A percentile compares a stretch with the other conserved stretches of the same genome.
These are phyloP conservation scores for Eimeria sp. DNA, from an alignment of 169 alveolate species.

Conservation along the genomic window DNA sequence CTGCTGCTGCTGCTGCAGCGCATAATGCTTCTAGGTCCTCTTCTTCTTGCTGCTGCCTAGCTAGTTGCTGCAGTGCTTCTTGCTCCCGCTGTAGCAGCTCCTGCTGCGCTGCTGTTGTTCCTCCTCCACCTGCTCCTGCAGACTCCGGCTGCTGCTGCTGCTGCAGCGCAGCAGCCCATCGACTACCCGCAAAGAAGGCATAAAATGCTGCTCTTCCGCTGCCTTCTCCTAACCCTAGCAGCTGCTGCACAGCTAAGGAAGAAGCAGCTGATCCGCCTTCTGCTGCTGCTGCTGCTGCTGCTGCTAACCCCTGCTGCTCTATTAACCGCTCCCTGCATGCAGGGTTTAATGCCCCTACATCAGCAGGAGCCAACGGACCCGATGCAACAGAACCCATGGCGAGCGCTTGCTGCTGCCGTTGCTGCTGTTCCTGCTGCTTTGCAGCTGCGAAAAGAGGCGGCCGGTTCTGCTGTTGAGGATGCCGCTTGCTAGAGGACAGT, in stretches of 20 bases:
- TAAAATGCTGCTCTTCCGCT: conserved; percentile 13
- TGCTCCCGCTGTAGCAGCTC: conserved; percentile 39
- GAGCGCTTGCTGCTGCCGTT: background rate
- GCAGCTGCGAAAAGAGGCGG: background rate
- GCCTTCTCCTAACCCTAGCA: conserved; percentile 12
- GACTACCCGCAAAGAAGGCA: conserved; percentile 8
- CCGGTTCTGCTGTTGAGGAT: background rate
- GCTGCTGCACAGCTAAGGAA: conserved; percentile 12
- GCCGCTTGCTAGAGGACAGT: background rate
- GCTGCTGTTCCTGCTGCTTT: conserved; percentile 13
- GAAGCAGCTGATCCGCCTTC: conserved; percentile 16
- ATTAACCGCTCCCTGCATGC: conserved; percentile 33
- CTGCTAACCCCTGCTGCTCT: conserved; percentile 42
- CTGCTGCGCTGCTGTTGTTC: conserved; percentile 2
- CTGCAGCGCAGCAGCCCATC: conserved; percentile 50
- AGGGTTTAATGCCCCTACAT: background rate
- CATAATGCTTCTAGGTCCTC: background rate
- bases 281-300: conserved; percentile 58
- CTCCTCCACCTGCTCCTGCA: conserved; percentile 30
- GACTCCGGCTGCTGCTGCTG: conserved; percentile 45
- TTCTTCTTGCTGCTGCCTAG: conserved; percentile 61
- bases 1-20: conserved; percentile 50
- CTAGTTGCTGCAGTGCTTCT: conserved; percentile 19
- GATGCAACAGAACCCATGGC: conserved; percentile 24
- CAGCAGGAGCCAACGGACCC: background rate